Percentiles rank a stretch among this genome's conserved stretches.
phyloP scores from a whole-genome alignment of 495 filamentous ascomycete genomes.

The Daldinia vernicosa region DNA sequence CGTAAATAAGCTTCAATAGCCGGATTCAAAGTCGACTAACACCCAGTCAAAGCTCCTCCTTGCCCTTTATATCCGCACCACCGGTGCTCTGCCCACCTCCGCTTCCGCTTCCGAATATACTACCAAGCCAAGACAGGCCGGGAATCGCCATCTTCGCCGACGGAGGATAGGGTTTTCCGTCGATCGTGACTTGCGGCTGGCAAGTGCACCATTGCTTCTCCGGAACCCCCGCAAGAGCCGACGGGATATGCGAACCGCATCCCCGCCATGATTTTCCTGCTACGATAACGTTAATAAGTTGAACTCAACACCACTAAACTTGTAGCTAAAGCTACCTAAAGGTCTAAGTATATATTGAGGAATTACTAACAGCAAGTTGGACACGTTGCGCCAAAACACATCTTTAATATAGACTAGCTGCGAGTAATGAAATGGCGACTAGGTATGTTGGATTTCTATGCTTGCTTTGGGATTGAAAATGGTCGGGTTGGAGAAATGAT shows the following conservation, averaged over 20 bases:
- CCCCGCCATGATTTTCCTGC: conserved; percentile 74
- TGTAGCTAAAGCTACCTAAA: not conserved
- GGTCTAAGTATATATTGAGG: not conserved
- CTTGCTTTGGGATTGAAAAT: conserved; percentile 15
- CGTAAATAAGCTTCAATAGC: not conserved
- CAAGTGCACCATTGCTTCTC: conserved; percentile 68
- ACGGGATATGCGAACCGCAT: conserved; percentile 70
- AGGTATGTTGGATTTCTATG: conserved; percentile 1
- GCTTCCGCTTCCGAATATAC: conserved; percentile 44
- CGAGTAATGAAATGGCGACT: conserved; percentile 2
- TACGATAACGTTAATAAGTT: conserved; percentile 41
- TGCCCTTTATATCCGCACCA: conserved; percentile 26
- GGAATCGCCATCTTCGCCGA: conserved; percentile 55
- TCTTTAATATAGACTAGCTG: conserved; percentile 34
- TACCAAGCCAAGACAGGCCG: conserved; percentile 37
- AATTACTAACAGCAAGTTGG: conserved; percentile 50
- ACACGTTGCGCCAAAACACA: conserved; percentile 54
- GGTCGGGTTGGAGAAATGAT: conserved; percentile 1
- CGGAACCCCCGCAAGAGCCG: conserved; percentile 66
- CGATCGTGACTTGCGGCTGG: conserved; percentile 63
- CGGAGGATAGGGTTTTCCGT: conserved; percentile 71
- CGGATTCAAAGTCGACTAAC: not conserved
- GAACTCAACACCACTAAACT: not conserved
- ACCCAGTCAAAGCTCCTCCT: conserved; percentile 30
- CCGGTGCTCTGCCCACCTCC: conserved; percentile 22